Evolutionary conservation across 108 stramenopile genomes (phyloP), one percentile per base, ranked within the genome.

Genomic region (Pseudonitzschia multistriata): DNA sequence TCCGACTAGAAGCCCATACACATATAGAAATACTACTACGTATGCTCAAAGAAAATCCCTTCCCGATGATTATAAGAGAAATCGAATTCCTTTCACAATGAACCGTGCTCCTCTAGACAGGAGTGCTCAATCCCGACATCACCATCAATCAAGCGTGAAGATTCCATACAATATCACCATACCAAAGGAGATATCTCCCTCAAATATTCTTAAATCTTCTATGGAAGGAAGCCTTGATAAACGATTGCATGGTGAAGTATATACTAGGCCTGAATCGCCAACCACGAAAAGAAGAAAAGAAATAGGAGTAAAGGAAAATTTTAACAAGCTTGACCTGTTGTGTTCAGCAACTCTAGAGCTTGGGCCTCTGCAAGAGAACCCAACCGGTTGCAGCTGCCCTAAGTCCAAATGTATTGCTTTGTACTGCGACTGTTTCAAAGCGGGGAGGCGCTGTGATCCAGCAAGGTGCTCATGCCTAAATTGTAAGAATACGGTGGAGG

Each of bases 361-460:
- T 29, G 80, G 84, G 33, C 80, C 84, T 6, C 66, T 81, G 29
- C 74, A 83, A 56, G 85, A 81, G 11, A 79, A 79, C 21, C 72
- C 81, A 0, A 72, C 73, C n/a, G 81, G 85, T 5, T 96, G 96
- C 76, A 88, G 88, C 64, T 96, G 96, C 81, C 85, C 87, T 37
- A 85, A 87, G 66, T 88, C 88, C 0, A 74, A 79, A 62, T 96
- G 96, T 74, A 76, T 96, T 28, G 94, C 94, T 72, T 75, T 95
- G 19, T 97, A 97, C 75, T 97, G 96, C 79, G 92, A 95, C 65
- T 97, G 96, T 75, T 97, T 97, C 72, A 90, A 93, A 61, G 81
- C 83, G 24, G 87, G 90, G 29, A 66, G 72, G 28, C 84, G 78
- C 29, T 97, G 96, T 71, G 70, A 74, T 54, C 57, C 66, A 24